A percentile compares a stretch with the other conserved stretches of the same genome.
Evolutionary conservation across 805 yeast species (phyloP).

Genomic region (Geotrichum ghanense): DNA sequence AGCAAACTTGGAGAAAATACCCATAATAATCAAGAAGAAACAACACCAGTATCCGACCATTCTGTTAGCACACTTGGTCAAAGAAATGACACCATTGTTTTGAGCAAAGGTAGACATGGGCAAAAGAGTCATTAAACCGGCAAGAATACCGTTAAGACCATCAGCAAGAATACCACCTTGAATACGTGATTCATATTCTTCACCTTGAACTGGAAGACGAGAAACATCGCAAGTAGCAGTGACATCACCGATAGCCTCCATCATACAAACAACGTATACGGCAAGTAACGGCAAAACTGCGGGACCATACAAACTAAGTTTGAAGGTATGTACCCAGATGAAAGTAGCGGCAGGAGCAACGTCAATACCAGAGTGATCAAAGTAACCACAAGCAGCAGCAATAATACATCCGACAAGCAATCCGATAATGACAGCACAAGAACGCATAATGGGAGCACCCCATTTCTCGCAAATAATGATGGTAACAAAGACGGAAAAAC

Average conservation of each 20-base stretch:
- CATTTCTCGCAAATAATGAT: constrained; percentile 71
- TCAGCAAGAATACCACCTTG: constrained; percentile 92
- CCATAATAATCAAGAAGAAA: constrained; percentile 74
- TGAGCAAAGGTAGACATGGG: constrained; percentile 91
- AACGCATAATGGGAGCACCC: constrained; percentile 91
- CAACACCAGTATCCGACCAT: constrained; percentile 72
- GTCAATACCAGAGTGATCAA: constrained; percentile 43
- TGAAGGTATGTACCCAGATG: constrained; percentile 81
- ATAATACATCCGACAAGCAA: constrained; percentile 81
- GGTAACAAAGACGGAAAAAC: constrained; percentile 66
- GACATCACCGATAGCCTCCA: constrained; percentile 93
- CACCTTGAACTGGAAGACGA: constrained; percentile 73
- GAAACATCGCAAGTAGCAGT: constrained; percentile 93
- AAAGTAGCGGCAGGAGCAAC: constrained; percentile 75
- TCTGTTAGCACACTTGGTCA: constrained; percentile 86
- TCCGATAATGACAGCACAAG: constrained; percentile 85
- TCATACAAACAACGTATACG: constrained; percentile 67
- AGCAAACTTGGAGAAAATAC: constrained; percentile 75
- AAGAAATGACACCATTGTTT: constrained; percentile 87
- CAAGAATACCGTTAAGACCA: constrained; percentile 67
- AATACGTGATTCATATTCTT: constrained; percentile 65
- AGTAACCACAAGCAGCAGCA: constrained; percentile 84
- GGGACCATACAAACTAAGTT: constrained; percentile 68
- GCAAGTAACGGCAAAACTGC: constrained; percentile 78
- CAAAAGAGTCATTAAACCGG: constrained; percentile 73